Base-by-base conservation (phyloP, 495 filamentous ascomycete genomes). In the Xylaria castorea region DNA sequence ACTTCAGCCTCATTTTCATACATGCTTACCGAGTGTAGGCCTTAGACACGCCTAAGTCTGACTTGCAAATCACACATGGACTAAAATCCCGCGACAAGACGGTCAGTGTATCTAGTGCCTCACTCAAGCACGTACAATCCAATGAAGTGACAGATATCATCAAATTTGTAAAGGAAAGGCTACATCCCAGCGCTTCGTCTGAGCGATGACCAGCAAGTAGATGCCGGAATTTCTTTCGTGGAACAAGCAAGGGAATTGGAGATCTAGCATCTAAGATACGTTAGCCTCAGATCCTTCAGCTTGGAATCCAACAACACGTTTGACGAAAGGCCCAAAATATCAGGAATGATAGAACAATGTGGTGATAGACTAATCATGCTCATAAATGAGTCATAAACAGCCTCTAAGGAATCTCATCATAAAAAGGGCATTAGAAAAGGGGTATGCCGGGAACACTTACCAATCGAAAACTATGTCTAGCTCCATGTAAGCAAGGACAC, bases 21-120 rank as follows among this genome's bases (percentile, higher is more conserved):
- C 25, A 20, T 36, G 46, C 62, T 66, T 46, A 48, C 69, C 61
- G 36, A 68, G 71, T 66, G 40, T 75, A 88, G 89, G 79, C 83
- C 25, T 82, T 92, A 51, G 81, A 86, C 22, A 84, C 91, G 20
- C 86, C 90, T 42, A 92, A 91, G 74, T 91, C 90, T 30, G 85
- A 87, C 63, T 80, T 93, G 16, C 84, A 86, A 46, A 87, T 93
- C 44, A 87, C 86, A 50, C 89, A 89, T 25, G 91, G 91, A 3
- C 77, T 84, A 66, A 92, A 90, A 75, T 88, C 86, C 22, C 78
- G 87, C 22, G 87, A 88, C 61, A 92, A 93, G 81, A 91, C 86
- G 1, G 73, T 91, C 22, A 77, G 79, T 68, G 72, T 89, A 34
- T 55, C 72, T 32, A 76, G 74, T 71, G 44, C 70, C 18, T 71